Conservation (phyloP, 129 eudicot genomes). For the Glebionis coronaria region DNA sequence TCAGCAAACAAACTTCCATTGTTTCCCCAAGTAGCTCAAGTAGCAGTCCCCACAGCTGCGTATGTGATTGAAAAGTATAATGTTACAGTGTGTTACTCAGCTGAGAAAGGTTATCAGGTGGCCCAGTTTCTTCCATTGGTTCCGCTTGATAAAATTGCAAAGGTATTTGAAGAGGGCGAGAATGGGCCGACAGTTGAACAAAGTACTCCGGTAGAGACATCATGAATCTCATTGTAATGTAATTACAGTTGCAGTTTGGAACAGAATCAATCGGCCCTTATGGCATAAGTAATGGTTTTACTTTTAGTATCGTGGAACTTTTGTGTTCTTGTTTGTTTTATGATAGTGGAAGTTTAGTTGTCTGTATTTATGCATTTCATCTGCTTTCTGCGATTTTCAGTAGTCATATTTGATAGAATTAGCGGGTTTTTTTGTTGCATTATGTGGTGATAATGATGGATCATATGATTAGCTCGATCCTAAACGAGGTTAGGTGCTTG, state of each 20-base stretch:
- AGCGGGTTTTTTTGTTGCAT: too few species aligned
- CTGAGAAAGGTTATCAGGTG: slow-evolving; percentile 55
- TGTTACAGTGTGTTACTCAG: slow-evolving; percentile 31
- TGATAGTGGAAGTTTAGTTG: slow-evolving; percentile 21
- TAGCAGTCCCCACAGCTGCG: slow-evolving; percentile 60
- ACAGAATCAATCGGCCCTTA: too few species aligned
- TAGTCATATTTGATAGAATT: too few species aligned
- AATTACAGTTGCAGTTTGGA: too few species aligned
- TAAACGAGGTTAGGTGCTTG: too few species aligned
- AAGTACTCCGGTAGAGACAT: slow-evolving; percentile 27
- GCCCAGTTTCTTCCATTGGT: slow-evolving; percentile 62
- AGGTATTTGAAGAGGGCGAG: slow-evolving; percentile 42
- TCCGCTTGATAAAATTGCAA: slow-evolving; percentile 71
- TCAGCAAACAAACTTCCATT: slow-evolving; percentile 54
- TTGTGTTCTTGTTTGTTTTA: not conserved
- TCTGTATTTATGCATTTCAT: not conserved
- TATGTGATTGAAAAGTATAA: slow-evolving; percentile 73
- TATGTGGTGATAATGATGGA: too few species aligned
- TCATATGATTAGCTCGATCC: too few species aligned
- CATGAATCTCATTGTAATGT: not conserved
- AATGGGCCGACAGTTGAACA: slow-evolving; percentile 31
- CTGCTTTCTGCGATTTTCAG: not conserved
- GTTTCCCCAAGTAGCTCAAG: slow-evolving; percentile 62
- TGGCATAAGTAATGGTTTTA: slow-evolving; percentile 14
- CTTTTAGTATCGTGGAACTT: slow-evolving; percentile 15